Evolutionary conservation across 1,284 basidiomycete species (phyloP).

Genomic region (Ustilago shanxiensis): DNA sequence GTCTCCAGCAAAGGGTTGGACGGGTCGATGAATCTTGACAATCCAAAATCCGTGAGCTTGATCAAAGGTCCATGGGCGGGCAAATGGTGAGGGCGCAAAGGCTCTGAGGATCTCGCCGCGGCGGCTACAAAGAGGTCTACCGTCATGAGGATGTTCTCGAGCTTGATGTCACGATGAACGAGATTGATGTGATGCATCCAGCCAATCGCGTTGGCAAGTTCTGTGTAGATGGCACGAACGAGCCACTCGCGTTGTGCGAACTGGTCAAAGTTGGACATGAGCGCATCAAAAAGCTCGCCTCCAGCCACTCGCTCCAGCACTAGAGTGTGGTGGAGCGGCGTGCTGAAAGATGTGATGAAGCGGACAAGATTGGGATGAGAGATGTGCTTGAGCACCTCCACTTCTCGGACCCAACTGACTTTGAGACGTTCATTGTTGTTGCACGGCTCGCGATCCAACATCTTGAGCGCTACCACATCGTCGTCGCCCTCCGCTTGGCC

Average conservation of each 20-base stretch:
- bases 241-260: conserved; percentile 75
- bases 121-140: conserved; percentile 41
- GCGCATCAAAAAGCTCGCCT: conserved; percentile 83
- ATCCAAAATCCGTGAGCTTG: conserved; percentile 90
- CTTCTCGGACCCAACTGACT: conserved; percentile 87
- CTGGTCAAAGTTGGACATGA: conserved; percentile 78
- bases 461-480: conserved; percentile 83
- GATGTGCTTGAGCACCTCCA: conserved; percentile 87
- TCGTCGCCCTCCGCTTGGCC: conserved; percentile 41
- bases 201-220: conserved; percentile 82
- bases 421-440: conserved; percentile 78
- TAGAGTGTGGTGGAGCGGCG: conserved; percentile 81
- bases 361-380: conserved; percentile 86
- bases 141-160: conserved; percentile 76
- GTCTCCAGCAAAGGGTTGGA: conserved; percentile 81
- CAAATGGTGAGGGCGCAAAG: conserved; percentile 49
- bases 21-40: conserved; percentile 85
- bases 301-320: conserved; percentile 83
- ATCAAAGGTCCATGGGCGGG: conserved; percentile 76
- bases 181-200: conserved; percentile 91
- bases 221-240: conserved; percentile 81
- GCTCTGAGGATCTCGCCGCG: conserved; percentile 2
- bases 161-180: conserved; percentile 92
- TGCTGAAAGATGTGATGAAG: conserved; percentile 81
- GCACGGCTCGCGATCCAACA: conserved; percentile 78